These are phyloP conservation scores for Neocatenulostroma microsporum DNA, from an alignment of 2,329 filamentous ascomycete genomes.

Conservation along the genomic window DNA sequence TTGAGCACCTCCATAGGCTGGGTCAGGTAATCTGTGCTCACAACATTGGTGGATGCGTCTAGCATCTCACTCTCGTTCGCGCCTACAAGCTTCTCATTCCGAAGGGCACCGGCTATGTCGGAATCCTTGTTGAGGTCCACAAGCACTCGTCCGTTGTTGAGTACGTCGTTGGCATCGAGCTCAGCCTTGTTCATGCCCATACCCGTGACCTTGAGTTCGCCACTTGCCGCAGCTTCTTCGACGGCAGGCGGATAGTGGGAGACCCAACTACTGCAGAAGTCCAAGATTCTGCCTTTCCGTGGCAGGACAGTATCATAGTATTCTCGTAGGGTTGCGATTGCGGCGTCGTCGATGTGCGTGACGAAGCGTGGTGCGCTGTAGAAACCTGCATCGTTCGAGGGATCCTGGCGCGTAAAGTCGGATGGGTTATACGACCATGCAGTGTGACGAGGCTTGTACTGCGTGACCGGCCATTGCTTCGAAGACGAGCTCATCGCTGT, in stretches of 20 bases:
- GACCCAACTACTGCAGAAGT: slow-evolving; percentile 47
- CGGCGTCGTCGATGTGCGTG: slow-evolving; percentile 47
- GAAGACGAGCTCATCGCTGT: slow-evolving; percentile 8
- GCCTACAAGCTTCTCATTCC: slow-evolving; percentile 8
- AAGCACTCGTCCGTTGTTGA: slow-evolving; percentile 28
- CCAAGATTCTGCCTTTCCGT: slow-evolving; percentile 36
- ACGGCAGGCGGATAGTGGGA: slow-evolving; percentile 36
- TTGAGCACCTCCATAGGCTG: slow-evolving; percentile 39
- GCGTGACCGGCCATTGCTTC: slow-evolving; percentile 16
- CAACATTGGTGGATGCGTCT: slow-evolving; percentile 44
- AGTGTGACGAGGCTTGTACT: slow-evolving; percentile 25
- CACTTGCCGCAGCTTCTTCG: slow-evolving; percentile 25
- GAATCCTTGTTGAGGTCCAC: slow-evolving; percentile 41
- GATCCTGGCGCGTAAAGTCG: slow-evolving; percentile 36
- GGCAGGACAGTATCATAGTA: slow-evolving; percentile 44
- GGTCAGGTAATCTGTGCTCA: slow-evolving; percentile 47
- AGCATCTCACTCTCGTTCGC: slow-evolving; percentile 21
- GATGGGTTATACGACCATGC: slow-evolving; percentile 29
- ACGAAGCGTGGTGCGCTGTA: slow-evolving; percentile 43
- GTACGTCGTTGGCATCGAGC: slow-evolving; percentile 35
- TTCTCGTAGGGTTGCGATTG: slow-evolving; percentile 36
- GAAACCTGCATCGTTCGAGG: slow-evolving; percentile 30
- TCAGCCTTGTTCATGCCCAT: slow-evolving; percentile 44
- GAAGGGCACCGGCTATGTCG: slow-evolving; percentile 21
- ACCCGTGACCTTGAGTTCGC: slow-evolving; percentile 36